phyloP scores from a whole-genome alignment of 148 eudicot genomes.

The Amaranthus cruentus region DNA sequence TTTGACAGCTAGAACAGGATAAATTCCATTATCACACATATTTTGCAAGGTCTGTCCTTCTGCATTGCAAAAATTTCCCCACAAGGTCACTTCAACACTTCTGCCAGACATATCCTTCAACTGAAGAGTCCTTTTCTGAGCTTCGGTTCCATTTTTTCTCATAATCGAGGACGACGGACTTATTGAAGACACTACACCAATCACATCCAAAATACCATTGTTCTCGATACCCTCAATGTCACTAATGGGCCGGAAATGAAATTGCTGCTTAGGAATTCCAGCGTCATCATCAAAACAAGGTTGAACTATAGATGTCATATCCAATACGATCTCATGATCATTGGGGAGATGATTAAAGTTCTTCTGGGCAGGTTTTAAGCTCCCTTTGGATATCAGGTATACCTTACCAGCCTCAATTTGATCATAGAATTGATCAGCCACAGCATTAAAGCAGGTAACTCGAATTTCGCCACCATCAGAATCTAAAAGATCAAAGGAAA shows the following conservation, averaged over 20 bases:
- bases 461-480: slow-evolving; percentile 91
- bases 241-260: slow-evolving; percentile 64
- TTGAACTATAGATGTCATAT: slow-evolving; percentile 57
- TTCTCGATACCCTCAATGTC: slow-evolving; percentile 68
- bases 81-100: slow-evolving; percentile 83
- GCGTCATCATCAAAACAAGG: slow-evolving; percentile 71
- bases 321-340: slow-evolving; percentile 77
- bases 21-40: slow-evolving; percentile 68
- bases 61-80: slow-evolving; percentile 84
- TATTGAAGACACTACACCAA: slow-evolving; percentile 75
- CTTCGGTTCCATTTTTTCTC: slow-evolving; percentile 81
- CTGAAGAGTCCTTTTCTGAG: slow-evolving; percentile 69
- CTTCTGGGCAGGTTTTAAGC: slow-evolving; percentile 74
- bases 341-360: slow-evolving; percentile 69
- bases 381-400: slow-evolving; percentile 76
- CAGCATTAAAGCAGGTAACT: slow-evolving; percentile 87
- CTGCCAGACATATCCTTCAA: slow-evolving; percentile 83
- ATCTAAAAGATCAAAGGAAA: slow-evolving; percentile 93
- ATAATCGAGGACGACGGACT: slow-evolving; percentile 61
- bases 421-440: slow-evolving; percentile 70
- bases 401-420: slow-evolving; percentile 72
- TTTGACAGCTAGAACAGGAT: slow-evolving; percentile 85
- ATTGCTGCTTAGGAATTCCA: slow-evolving; percentile 67
- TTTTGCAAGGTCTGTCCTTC: slow-evolving; percentile 75
- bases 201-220: slow-evolving; percentile 57